These are phyloP conservation scores for Brasilioporus rufonigricans DNA, from an alignment of 768 basidiomycete genomes.

Conservation along the genomic window DNA sequence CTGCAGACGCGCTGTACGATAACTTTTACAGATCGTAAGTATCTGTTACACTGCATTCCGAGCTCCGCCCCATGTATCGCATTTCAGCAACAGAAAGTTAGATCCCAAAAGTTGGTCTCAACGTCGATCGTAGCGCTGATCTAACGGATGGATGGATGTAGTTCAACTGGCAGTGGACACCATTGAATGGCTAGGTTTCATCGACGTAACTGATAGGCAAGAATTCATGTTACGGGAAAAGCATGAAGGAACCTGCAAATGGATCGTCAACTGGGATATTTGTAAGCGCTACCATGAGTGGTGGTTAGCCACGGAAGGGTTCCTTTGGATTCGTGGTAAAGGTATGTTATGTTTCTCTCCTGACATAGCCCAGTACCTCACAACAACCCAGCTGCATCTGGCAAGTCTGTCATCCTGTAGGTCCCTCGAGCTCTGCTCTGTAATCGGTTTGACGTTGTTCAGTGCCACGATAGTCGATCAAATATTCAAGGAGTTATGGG, in stretches of 20 bases:
- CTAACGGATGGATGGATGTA: constrained; percentile 7
- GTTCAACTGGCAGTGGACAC: constrained; percentile 23
- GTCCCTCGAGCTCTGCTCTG: not conserved
- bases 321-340: constrained; percentile 28
- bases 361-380: constrained; percentile 1
- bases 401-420: constrained; percentile 26
- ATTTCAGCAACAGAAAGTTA: constrained; percentile 14
- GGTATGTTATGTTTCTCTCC: constrained; percentile 4
- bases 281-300: constrained; percentile 21
- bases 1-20: constrained; percentile 16
- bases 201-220: constrained; percentile 25
- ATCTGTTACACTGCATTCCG: too few relatives aligned
- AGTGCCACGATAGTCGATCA: constrained; percentile 26
- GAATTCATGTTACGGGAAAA: constrained; percentile 25
- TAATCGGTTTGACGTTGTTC: constrained; percentile 3
- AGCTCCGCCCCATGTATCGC: not conserved
- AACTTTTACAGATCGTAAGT: constrained; percentile 23
- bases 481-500: constrained; percentile 23
- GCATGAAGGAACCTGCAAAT: constrained; percentile 24
- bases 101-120: constrained; percentile 24
- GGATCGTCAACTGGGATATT: constrained; percentile 20
- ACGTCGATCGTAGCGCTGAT: not conserved
- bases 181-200: constrained; percentile 23
- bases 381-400: constrained; percentile 13
- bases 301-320: constrained; percentile 18